Percentiles rank a stretch among this genome's conserved stretches.
Conservation (phyloP, 306 rosid genomes). For the Cercis canadensis region DNA sequence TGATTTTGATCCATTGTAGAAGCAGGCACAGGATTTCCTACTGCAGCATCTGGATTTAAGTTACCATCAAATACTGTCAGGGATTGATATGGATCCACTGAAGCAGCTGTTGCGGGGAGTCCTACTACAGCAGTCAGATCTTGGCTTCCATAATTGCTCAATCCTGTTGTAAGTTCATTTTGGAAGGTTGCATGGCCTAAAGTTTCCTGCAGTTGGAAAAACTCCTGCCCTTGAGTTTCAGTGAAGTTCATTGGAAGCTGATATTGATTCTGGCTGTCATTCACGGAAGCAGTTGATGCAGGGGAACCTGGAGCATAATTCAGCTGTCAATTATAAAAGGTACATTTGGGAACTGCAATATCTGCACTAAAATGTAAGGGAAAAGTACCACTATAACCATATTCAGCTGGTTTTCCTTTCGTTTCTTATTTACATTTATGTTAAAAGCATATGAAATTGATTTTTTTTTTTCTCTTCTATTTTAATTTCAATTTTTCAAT, state of each 20-base stretch:
- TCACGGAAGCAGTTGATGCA: constrained; percentile 14
- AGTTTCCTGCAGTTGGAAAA: not conserved
- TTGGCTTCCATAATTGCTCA: constrained; percentile 10
- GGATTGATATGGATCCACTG: not conserved
- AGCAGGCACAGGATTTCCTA: constrained; percentile 3
- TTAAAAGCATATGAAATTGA: not conserved
- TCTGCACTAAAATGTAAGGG: constrained; percentile 13
- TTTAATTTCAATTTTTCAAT: constrained; percentile 20
- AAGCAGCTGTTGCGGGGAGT: not conserved
- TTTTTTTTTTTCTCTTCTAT: not conserved
- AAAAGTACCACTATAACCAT: not conserved
- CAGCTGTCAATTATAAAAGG: not conserved
- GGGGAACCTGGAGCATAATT: constrained; percentile 6
- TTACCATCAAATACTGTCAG: not conserved
- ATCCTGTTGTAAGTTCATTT: constrained; percentile 1
- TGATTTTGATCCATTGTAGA: constrained; percentile 16
- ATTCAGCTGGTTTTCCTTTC: not conserved
- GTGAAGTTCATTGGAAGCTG: constrained; percentile 1
- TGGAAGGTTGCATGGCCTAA: not conserved
- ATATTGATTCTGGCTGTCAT: constrained; percentile 26
- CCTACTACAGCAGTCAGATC: constrained; percentile 13
- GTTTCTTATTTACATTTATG: not conserved
- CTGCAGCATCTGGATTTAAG: not conserved
- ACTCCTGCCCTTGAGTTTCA: not conserved
- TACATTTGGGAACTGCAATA: not conserved